These are phyloP conservation scores for Cryptococcus floricola DNA, from an alignment of 1,284 basidiomycete species.

Conservation along the genomic window DNA sequence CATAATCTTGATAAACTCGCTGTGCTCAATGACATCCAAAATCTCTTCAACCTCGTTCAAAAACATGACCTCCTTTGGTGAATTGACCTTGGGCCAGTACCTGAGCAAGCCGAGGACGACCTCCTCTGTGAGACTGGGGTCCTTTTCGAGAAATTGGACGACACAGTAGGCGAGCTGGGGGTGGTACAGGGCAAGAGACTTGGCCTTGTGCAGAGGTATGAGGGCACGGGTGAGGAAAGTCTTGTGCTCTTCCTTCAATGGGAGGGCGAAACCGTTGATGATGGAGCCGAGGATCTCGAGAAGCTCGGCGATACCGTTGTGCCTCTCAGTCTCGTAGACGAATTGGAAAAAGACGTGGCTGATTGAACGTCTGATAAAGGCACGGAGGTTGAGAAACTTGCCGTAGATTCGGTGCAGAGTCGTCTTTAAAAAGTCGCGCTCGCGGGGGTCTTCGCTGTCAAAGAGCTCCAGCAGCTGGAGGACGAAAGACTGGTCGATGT, in stretches of 20 bases:
- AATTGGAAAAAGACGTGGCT: constrained; percentile 99
- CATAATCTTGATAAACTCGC: constrained; percentile 96
- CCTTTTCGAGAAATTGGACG: constrained; percentile 98
- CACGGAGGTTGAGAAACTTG: constrained; percentile 97
- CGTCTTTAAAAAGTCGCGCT: constrained; percentile 99
- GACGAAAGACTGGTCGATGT: constrained; percentile 95
- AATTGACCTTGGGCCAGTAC: constrained; percentile 99
- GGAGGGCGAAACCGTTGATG: constrained; percentile 98
- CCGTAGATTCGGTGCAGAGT: constrained; percentile 99
- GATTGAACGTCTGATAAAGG: constrained; percentile 98
- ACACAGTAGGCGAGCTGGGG: constrained; percentile 98
- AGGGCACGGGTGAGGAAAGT: constrained; percentile 94
- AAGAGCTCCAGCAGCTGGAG: constrained; percentile 96
- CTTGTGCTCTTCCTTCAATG: constrained; percentile 99
- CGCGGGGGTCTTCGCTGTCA: constrained; percentile 97
- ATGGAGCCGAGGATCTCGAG: constrained; percentile 98
- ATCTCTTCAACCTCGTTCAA: constrained; percentile 99
- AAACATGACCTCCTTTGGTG: constrained; percentile 99
- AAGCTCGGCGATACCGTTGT: constrained; percentile 98
- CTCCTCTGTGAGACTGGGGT: constrained; percentile 85
- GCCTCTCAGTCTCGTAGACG: constrained; percentile 96
- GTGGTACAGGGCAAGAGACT: constrained; percentile 93
- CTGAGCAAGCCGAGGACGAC: constrained; percentile 91
- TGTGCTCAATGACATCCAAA: constrained; percentile 94
- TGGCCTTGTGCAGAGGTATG: constrained; percentile 96